Base-by-base conservation (phyloP, 164 flowering plant species). In the Stephania cephalantha region DNA sequence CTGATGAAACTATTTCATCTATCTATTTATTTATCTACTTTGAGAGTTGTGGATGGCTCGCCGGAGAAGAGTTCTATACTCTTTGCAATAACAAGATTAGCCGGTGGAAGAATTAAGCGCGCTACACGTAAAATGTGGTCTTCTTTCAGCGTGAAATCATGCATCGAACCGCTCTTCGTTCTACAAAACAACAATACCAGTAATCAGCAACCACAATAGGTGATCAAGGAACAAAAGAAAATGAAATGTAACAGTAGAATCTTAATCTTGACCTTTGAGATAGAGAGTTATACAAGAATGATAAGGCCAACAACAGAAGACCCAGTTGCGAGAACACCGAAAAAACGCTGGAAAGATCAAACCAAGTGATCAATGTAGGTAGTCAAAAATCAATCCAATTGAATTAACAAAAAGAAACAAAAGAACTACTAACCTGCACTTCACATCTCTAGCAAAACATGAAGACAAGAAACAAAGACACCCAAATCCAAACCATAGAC, bases 401-500 rank as follows among this genome's bases (percentile, higher is more conserved):
- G 30, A 70, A 45, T 17, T 7, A 29, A 1, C 55, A 44, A 72
- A 7, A 9, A 6, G 46, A 35, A 44, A 55, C 22, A 55, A 12
- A 68, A 29, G 64, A 72, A 35, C 4, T 58, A 50, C 77, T 70
- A 63, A 95, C 99, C 99, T 93, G 50, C 90, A 89, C 78, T 63
- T 85, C 12, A 92, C n/a, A 44, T 89, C 95, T 76, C 73, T 78
- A 7, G 96, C 29, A 74, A 93, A 93, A 79, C 93, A 90, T 81
- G 97, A 88, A 73, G 98, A 93, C 20, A 90, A 73, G 88, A 93
- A 85, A 73, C 90, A 89, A 17, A 95, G 79, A 73, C 87, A 88
- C 46, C 99, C 99, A 76, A 91, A 81, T 63, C 98, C 99, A 77
- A 95, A 93, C 98, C 99, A 95, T 68, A 95, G 92, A 75, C 85